Evolutionary conservation across 768 basidiomycete species (phyloP), one percentile per base, ranked within the genome.

Genomic region (Lepiota venenata): DNA sequence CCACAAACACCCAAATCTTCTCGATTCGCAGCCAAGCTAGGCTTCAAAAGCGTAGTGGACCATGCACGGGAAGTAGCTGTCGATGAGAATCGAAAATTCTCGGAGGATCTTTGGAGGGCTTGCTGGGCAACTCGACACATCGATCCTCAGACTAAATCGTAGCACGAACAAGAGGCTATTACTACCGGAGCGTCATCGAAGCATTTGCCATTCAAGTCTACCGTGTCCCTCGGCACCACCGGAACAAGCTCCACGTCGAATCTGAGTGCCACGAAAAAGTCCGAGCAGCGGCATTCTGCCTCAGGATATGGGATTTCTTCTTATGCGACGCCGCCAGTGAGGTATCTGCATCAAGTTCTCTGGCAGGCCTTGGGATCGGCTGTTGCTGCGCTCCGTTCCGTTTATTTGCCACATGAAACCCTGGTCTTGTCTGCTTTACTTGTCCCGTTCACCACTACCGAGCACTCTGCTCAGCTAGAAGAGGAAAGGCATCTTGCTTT

Each of bases 11-110:
- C 47, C 40, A 47, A 39, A 45, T 20, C 60, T 18, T 56, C 60
- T n/a, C 50, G 55, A 44, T 51, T 57, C n/a, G 49, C 59, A 18
- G 49, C 74, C 5, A 74, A 74, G 43, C 65, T 84, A 11, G 83
- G 80, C 1, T 82, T 86, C 58, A 75, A 75, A 44, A 83, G 88
- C 20, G 80, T 86, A 11, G 85, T 87, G 1, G 87, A 88, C 32
- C 76, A 82, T 52, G 85, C 73, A 2, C 77, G 76, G 22, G 83
- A 81, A 50, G 71, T 74, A 38, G 70, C 74, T 32, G 67, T 72
- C 0, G 80, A 83, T 40, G 79, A 83, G 45, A 66, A 69, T 14
- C 73, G 72, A 11, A 76, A 71, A 59, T 77, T 87, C 46, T 72
- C 77, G 3, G 76, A 78, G 50, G 85, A 87, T 35, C 69, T 90